Conservation (phyloP, 208 protist genomes). For the Acanthamoeba castellanii region DNA sequence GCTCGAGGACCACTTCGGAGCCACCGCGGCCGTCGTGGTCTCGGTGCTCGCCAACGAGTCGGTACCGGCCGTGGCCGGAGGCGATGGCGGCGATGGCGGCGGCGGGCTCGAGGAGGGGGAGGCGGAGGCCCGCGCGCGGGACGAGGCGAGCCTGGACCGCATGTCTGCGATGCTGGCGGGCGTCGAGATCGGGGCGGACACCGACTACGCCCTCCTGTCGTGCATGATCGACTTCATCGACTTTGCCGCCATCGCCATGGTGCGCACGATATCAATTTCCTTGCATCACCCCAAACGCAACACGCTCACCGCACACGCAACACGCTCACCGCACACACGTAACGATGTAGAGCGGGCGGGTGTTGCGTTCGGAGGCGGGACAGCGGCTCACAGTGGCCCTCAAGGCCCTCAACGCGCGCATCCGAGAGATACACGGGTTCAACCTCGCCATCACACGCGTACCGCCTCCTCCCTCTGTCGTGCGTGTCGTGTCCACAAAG, state of each 20-base stretch:
- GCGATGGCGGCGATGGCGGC: too few species aligned
- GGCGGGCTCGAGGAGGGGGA: too few species aligned
- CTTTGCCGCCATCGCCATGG: not conserved
- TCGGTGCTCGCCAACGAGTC: not conserved
- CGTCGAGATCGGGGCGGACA: not conserved
- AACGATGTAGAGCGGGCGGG: not conserved
- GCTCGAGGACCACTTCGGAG: not conserved
- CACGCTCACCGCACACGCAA: not conserved
- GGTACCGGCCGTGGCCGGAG: too few species aligned
- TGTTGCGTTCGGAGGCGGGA: not conserved
- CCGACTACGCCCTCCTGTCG: not conserved
- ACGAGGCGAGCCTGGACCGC: not conserved
- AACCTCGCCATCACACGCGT: conserved; percentile 32
- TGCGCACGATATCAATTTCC: not conserved
- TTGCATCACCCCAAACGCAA: too few species aligned
- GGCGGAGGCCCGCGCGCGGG: too few species aligned
- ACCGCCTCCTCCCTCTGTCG: not conserved
- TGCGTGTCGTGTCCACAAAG: not conserved
- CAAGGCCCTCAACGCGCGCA: not conserved
- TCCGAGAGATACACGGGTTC: not conserved
- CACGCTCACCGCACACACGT: conserved; percentile 59
- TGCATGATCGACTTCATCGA: conserved; percentile 5
- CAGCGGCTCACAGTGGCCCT: not conserved
- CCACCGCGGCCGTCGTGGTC: not conserved
- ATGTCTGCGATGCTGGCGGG: not conserved